A percentile compares a stretch with the other conserved stretches of the same genome.
Conservation (phyloP, 2,329 filamentous ascomycete genomes). For the Cercospora berteroae region DNA sequence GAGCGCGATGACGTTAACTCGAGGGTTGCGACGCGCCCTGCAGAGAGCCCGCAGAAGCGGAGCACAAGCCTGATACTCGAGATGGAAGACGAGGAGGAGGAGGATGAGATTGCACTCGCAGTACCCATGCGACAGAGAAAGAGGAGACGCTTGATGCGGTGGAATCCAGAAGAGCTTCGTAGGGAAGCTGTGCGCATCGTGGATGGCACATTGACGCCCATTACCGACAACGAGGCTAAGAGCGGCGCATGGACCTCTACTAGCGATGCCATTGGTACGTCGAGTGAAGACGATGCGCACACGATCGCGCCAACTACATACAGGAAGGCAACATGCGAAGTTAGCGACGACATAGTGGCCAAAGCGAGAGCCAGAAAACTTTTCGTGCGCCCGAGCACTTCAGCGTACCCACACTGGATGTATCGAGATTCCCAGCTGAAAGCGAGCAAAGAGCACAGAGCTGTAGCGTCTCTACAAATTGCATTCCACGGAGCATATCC, state of each 20-base stretch:
- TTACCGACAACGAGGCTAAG: background rate
- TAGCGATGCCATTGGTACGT: no score
- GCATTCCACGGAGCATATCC: constrained; percentile 3
- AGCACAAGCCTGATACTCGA: background rate
- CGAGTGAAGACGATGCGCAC: background rate
- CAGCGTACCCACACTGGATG: constrained; percentile 15
- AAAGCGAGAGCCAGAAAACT: background rate
- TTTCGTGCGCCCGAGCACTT: background rate
- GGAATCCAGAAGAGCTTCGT: background rate
- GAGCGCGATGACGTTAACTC: no score
- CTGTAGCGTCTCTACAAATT: constrained; percentile 5
- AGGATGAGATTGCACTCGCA: background rate
- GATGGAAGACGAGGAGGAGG: background rate
- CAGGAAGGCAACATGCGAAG: background rate
- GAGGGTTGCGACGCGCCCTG: no score
- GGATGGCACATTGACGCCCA: background rate
- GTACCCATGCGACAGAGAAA: background rate
- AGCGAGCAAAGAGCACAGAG: constrained; percentile 9
- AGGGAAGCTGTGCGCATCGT: background rate
- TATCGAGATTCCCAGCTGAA: constrained; percentile 16
- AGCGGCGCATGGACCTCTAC: no score
- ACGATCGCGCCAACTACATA: background rate
- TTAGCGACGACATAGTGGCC: background rate
- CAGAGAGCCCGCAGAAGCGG: no score
- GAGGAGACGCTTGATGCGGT: background rate